Evolutionary conservation across 2,329 filamentous ascomycete species (phyloP).

Genomic region (Penicillium brevicompactum): DNA sequence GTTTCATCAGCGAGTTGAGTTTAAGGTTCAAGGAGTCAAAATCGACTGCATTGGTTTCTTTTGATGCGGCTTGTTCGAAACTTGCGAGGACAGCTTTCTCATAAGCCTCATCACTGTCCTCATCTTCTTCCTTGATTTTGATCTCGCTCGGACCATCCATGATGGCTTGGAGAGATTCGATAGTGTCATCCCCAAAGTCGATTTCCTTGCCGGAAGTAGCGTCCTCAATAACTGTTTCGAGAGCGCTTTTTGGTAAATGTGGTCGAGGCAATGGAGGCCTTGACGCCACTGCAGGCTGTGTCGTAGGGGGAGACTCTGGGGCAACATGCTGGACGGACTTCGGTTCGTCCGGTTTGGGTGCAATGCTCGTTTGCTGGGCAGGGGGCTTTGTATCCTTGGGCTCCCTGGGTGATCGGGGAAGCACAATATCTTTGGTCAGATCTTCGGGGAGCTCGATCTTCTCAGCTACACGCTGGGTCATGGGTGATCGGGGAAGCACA

Average conservation of each 20-base stretch:
- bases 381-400: slow-evolving; percentile 5
- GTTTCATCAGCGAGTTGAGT: slow-evolving; percentile 41
- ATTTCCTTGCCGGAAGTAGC: slow-evolving; percentile 42
- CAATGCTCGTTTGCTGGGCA: slow-evolving; percentile 6
- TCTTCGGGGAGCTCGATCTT: slow-evolving; percentile 23
- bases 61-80: slow-evolving; percentile 22
- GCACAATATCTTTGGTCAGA: slow-evolving; percentile 27
- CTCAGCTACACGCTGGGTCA: slow-evolving; percentile 38
- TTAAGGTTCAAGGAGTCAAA: slow-evolving; percentile 44
- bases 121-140: slow-evolving; percentile 33
- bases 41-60: slow-evolving; percentile 28
- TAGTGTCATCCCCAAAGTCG: slow-evolving; percentile 47
- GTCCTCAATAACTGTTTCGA: slow-evolving; percentile 46
- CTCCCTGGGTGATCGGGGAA: slow-evolving; percentile 16
- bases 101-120: slow-evolving; percentile 26
- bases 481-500: slow-evolving; percentile 36
- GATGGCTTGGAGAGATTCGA: slow-evolving; percentile 48
- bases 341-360: neutral
- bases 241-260: slow-evolving; percentile 44
- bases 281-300: slow-evolving; percentile 15
- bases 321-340: neutral
- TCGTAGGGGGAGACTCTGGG: slow-evolving; percentile 1
- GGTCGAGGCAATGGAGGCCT: slow-evolving; percentile 36
- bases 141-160: slow-evolving; percentile 32
- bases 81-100: slow-evolving; percentile 33